Evolutionary conservation across 345 rosid genomes (phyloP), one percentile per base, ranked within the genome.

Genomic region (Garcia nutans): DNA sequence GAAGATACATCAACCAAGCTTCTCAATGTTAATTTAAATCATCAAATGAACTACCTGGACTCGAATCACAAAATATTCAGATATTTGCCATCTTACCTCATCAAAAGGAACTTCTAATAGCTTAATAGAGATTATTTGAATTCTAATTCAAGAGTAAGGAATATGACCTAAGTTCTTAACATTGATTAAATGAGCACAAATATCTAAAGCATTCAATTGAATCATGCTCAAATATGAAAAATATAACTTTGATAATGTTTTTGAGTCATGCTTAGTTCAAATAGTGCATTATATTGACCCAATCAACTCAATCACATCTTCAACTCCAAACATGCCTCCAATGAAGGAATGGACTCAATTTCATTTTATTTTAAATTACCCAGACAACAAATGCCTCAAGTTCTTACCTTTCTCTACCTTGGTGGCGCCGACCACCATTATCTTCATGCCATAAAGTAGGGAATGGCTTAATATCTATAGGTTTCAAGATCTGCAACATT

Each of bases 401-500:
- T 50, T 70, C 82, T 79, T 68, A 91, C 99, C 98, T 86, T 59
- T 96, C 98, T 86, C 97, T 87, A 74, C 87, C 85, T 76, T 85
- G 95, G 73, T 91, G 92, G 59, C 91, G 93, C 74, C 97, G 86
- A 72, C 90, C 76, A 68, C 87, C 61, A 72, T 87, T 91, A 74
- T 96, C 97, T 81, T 93, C 99, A 78, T 96, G 99, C 99, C 99
- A 96, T 65, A 93, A 78, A 19, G 79, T 75, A 42, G 98, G 98
- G 59, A 87, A 85, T 41, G 97, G 97, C 87, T 93, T 96, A 77
- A 92, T 77, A 82, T 96, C 98, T 67, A 71, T 66, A 63, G 89
- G 78, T 65, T 89, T 89, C 78, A 96, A 57, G 70, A 90, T 83
- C 99, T 96, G 89, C 84, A 88, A 80, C 50, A 55, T 68, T 22